A percentile compares a stretch with the other conserved stretches of the same genome.
phyloP scores from a whole-genome alignment of 2,329 filamentous ascomycete genomes.

The Ophiostoma triangulosporum region DNA sequence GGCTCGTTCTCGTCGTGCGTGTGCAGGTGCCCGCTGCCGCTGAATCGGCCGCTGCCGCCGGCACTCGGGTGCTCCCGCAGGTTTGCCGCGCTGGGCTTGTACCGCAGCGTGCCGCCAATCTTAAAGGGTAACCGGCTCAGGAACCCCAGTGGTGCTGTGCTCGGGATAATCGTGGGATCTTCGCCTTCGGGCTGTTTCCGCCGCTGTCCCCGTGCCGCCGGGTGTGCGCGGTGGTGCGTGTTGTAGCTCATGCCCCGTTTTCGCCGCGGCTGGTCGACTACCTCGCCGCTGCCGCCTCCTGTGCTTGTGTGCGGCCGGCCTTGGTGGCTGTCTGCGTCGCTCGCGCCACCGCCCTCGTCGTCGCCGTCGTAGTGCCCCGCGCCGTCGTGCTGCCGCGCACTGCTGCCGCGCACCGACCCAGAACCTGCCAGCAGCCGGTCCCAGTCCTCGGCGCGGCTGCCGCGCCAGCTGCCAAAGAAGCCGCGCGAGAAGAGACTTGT shows the following conservation, averaged over 20 bases:
- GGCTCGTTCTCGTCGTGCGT: conserved; percentile 49
- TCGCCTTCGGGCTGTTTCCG: conserved; percentile 29
- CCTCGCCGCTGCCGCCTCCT: conserved; percentile 22
- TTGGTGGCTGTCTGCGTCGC: conserved; percentile 13
- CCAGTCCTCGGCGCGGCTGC: conserved; percentile 54
- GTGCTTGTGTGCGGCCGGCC: conserved; percentile 5
- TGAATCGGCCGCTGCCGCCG: conserved; percentile 18
- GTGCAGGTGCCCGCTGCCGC: not conserved
- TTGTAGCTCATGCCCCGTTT: conserved; percentile 87
- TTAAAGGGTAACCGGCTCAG: conserved; percentile 73
- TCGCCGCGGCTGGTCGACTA: conserved; percentile 51
- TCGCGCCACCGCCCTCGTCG: conserved; percentile 19
- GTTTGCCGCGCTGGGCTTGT: conserved; percentile 83
- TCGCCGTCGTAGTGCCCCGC: conserved; percentile 15
- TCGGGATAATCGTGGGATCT: conserved; percentile 84
- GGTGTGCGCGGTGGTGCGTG: conserved; percentile 51
- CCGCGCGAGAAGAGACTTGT: conserved; percentile 37
- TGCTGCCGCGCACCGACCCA: conserved; percentile 30
- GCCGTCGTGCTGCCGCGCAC: conserved; percentile 10
- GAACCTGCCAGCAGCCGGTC: conserved; percentile 68
- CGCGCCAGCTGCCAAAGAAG: conserved; percentile 59
- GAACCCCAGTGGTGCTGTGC: conserved; percentile 74
- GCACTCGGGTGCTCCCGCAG: conserved; percentile 70
- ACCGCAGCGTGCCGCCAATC: conserved; percentile 67
- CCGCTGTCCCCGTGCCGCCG: conserved; percentile 23